Percentiles rank a stretch among this genome's conserved stretches.
Conservation (phyloP, 2,329 filamentous ascomycete genomes). For the Fusarium begoniae region DNA sequence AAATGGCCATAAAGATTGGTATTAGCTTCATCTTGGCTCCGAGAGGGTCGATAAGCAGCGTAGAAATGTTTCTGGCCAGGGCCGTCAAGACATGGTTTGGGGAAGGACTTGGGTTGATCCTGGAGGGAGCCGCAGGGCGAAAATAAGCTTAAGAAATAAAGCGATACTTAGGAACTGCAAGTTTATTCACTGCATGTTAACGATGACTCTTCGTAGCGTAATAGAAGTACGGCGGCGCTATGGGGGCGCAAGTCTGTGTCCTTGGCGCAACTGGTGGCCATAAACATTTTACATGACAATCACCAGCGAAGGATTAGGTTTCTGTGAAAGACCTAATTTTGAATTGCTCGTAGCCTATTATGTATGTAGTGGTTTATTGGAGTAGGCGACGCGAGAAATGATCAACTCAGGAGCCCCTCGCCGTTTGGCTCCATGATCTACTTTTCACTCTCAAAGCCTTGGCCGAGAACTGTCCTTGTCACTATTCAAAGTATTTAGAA, state of each 20-base stretch:
- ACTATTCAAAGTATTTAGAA: not conserved
- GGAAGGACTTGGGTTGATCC: not conserved
- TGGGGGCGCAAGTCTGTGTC: no score
- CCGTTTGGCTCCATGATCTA: accelerated
- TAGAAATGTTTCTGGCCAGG: not conserved
- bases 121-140: accelerated
- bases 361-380: accelerated
- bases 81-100: not conserved
- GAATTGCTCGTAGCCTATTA: accelerated
- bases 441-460: not conserved
- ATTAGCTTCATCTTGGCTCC: accelerated
- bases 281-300: not conserved
- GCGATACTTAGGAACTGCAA: accelerated
- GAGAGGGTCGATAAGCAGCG: not conserved
- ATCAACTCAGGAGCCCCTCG: no score
- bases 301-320: accelerated
- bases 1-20: accelerated
- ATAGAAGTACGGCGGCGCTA: not conserved
- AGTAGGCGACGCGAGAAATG: accelerated
- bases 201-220: not conserved
- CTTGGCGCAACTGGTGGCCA: not conserved
- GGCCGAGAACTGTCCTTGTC: accelerated
- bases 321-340: accelerated
- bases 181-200: not conserved
- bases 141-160: accelerated